These are phyloP conservation scores for Penicillium bialowiezense DNA, from an alignment of 495 filamentous ascomycete genomes.

Conservation along the genomic window DNA sequence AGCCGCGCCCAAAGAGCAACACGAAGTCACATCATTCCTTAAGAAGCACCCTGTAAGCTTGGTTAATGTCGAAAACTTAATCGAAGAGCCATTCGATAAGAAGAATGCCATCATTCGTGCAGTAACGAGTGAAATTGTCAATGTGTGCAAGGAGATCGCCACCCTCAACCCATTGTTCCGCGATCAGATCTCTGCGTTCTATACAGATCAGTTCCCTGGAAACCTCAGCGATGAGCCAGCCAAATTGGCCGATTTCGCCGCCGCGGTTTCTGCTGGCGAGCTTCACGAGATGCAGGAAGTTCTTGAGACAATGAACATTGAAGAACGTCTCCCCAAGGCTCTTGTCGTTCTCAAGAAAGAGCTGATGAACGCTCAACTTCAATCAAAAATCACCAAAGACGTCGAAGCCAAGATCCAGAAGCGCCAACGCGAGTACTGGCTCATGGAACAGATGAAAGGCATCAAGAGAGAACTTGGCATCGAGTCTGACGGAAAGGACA, in stretches of 20 bases:
- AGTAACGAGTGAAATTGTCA: conserved; percentile 94
- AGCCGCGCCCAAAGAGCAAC: conserved; percentile 52
- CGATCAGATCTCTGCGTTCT: conserved; percentile 96
- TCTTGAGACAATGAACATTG: conserved; percentile 82
- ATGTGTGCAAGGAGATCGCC: conserved; percentile 96
- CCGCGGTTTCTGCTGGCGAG: conserved; percentile 88
- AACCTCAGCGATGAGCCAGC: conserved; percentile 93
- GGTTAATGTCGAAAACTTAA: conserved; percentile 90
- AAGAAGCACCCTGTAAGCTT: conserved; percentile 86
- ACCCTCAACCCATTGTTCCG: conserved; percentile 91
- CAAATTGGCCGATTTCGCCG: conserved; percentile 95
- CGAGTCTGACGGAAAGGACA: conserved; percentile 96
- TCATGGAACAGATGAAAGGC: conserved; percentile 99
- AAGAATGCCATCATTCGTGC: conserved; percentile 84
- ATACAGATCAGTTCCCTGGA: conserved; percentile 88
- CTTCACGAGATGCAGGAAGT: conserved; percentile 90
- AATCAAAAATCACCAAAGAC: conserved; percentile 96
- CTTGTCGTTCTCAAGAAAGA: conserved; percentile 94
- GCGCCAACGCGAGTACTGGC: conserved; percentile 95
- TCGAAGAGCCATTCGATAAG: conserved; percentile 83
- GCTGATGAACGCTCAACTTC: conserved; percentile 93
- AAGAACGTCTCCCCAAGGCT: conserved; percentile 85
- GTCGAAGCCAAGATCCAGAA: conserved; percentile 98
- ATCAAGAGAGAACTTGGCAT: conserved; percentile 93
- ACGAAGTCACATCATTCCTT: conserved; percentile 89